Conservation (phyloP, 1,139 yeast species). For the Geotrichum bryndzae region DNA sequence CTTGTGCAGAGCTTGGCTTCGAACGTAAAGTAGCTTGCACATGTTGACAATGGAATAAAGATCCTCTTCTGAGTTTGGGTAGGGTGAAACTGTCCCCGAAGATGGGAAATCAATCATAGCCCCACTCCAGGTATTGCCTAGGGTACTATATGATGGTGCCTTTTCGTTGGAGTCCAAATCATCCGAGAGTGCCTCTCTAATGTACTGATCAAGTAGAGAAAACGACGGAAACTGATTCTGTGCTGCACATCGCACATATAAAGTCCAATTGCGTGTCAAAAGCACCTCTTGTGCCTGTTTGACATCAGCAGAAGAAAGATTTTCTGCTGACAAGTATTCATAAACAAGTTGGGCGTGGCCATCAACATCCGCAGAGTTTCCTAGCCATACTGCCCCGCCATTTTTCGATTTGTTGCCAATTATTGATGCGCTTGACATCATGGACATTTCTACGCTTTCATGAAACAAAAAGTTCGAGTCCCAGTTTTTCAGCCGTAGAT, state of each 20-base stretch:
- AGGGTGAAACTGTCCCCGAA: slow-evolving; percentile 46
- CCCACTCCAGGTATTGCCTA: slow-evolving; percentile 5
- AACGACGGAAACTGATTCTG: slow-evolving; percentile 52
- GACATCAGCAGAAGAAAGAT: neutral
- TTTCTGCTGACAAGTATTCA: slow-evolving; percentile 9
- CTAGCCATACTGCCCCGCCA: slow-evolving; percentile 59
- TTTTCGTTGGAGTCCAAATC: slow-evolving; percentile 3
- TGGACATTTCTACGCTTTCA: slow-evolving; percentile 74
- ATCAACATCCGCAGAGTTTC: slow-evolving; percentile 57
- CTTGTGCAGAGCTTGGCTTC: slow-evolving; percentile 24
- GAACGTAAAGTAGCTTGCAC: slow-evolving; percentile 34
- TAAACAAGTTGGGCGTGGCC: slow-evolving; percentile 25
- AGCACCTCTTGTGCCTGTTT: slow-evolving; percentile 2
- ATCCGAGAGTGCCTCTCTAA: slow-evolving; percentile 23
- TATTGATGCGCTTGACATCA: slow-evolving; percentile 75
- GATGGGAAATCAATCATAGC: slow-evolving; percentile 62
- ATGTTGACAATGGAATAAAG: slow-evolving; percentile 27
- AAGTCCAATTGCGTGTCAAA: slow-evolving; percentile 31
- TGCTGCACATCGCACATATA: slow-evolving; percentile 41
- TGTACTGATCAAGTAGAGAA: slow-evolving; percentile 27
- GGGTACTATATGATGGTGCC: neutral
- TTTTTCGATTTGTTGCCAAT: slow-evolving; percentile 34
- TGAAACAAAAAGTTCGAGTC: slow-evolving; percentile 64
- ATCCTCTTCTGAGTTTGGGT: slow-evolving; percentile 24
- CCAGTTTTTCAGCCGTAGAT: slow-evolving; percentile 48